Evolutionary conservation across 202 grass and related monocot species (phyloP).

Genomic region (Zizania palustris): DNA sequence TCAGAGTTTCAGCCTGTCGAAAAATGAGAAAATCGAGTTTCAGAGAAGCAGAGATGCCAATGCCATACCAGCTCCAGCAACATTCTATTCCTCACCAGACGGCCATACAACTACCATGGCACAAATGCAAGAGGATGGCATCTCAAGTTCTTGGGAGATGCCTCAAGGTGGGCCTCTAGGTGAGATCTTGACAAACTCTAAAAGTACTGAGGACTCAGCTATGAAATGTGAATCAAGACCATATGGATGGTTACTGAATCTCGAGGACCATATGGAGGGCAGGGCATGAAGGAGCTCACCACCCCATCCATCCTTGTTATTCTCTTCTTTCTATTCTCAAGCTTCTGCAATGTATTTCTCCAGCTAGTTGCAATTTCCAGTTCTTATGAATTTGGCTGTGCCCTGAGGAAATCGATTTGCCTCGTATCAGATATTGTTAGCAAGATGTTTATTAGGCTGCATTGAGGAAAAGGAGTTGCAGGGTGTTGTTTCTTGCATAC

Average conservation of each 20-base stretch:
- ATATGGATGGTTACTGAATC: slow-evolving; percentile 58
- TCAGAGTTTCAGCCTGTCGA: slow-evolving; percentile 62
- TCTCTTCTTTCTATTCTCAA: slow-evolving; percentile 18
- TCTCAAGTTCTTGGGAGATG: slow-evolving; percentile 62
- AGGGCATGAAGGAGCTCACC: slow-evolving; percentile 15
- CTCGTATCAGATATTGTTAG: slow-evolving; percentile 24
- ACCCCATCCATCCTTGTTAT: slow-evolving; percentile 10
- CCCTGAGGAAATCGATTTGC: slow-evolving; percentile 21
- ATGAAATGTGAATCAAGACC: slow-evolving; percentile 44
- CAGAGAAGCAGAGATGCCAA: slow-evolving; percentile 48
- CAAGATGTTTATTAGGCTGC: not conserved
- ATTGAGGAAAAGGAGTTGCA: not conserved
- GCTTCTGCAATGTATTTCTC: slow-evolving; percentile 22
- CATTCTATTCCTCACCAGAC: slow-evolving; percentile 41
- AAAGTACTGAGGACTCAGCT: slow-evolving; percentile 37
- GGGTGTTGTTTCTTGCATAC: not conserved
- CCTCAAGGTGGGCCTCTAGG: slow-evolving; percentile 74
- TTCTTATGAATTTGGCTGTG: slow-evolving; percentile 41
- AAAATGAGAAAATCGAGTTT: slow-evolving; percentile 41
- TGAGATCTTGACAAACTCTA: slow-evolving; percentile 72
- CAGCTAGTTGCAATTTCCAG: slow-evolving; percentile 36
- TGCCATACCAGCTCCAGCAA: slow-evolving; percentile 26
- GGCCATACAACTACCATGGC: slow-evolving; percentile 38
- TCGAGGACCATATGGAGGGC: slow-evolving; percentile 33
- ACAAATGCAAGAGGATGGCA: slow-evolving; percentile 55